Evolutionary conservation across 495 filamentous ascomycete species (phyloP), one percentile per base, ranked within the genome.

Genomic region (Xylaria grammica): DNA sequence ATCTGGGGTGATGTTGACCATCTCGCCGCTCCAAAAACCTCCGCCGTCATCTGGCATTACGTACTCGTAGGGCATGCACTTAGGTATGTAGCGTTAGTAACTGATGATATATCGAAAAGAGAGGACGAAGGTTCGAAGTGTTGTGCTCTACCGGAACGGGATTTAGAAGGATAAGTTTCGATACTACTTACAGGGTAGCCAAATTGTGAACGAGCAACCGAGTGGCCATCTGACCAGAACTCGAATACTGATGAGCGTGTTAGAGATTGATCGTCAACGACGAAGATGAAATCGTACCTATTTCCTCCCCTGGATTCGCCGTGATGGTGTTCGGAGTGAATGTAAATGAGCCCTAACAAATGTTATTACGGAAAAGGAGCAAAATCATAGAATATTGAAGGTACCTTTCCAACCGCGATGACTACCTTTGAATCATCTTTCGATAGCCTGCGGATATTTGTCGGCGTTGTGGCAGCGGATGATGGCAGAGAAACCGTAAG

Each of bases 161-260:
- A n/a, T n/a, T 54, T 44, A 13, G 34, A 7, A 22, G 10, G 7
- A 17, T 11, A 27, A 29, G 8, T 5, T 30, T 1, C 9, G 22
- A 29, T 51, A 29, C 40, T 42, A 51, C 48, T 51, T 24, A 51
- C 48, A 7, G 87, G 83, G 42, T 67, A 75, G 10, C 70, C 67
- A 65, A 78, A 89, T 19, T 78, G 81, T 1, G 85, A 79, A 26
- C 81, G 78, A 8, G 77, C 79, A 4, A 89, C 86, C 0, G 82
- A 81, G 63, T 89, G 87, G 63, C 85, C 85, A 51, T 69, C 60
- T 8, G 87, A 84, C 69, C 77, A 87, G 77, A 90, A 87, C 40
- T 77, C 67, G 71, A 87, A 90, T 52, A 75, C 78, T 78, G 63
- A 44, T 22, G 40, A 6, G 26, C 26, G 0, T 54, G 38, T 10